phyloP scores from a whole-genome alignment of 306 rosid genomes.

The Lotus japonicus region DNA sequence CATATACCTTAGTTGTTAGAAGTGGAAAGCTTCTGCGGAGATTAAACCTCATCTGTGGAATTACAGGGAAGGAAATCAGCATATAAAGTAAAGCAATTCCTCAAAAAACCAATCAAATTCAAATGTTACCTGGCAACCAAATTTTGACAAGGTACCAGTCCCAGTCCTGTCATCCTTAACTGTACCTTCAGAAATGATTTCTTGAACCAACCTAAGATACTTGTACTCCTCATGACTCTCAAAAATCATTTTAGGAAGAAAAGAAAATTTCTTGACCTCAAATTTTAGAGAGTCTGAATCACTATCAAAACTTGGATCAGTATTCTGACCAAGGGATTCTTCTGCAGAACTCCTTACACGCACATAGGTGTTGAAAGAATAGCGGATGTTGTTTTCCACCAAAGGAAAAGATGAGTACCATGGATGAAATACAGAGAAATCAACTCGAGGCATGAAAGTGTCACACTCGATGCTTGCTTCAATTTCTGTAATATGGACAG shows the following conservation, averaged over 20 bases:
- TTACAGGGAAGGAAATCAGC: constrained; percentile 14
- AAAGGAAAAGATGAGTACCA: constrained; percentile 89
- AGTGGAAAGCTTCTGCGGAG: constrained; percentile 82
- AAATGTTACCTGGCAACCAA: constrained; percentile 81
- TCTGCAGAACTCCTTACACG: constrained; percentile 63
- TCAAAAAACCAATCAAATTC: constrained; percentile 12
- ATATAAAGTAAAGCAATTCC: constrained; percentile 14
- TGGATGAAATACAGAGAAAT: constrained; percentile 68
- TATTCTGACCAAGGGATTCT: constrained; percentile 39
- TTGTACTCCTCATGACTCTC: constrained; percentile 80
- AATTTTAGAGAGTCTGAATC: constrained; percentile 35
- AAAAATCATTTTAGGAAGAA: constrained; percentile 77
- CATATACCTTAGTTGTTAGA: constrained; percentile 87
- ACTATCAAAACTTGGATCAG: constrained; percentile 30
- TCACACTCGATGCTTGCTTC: constrained; percentile 74
- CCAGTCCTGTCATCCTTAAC: constrained; percentile 91
- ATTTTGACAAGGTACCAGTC: constrained; percentile 88
- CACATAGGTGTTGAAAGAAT: constrained; percentile 67
- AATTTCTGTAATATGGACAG: constrained; percentile 80
- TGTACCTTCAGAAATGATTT: constrained; percentile 72
- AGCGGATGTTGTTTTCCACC: constrained; percentile 64
- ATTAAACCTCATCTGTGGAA: constrained; percentile 77
- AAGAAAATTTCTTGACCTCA: constrained; percentile 68
- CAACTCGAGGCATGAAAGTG: constrained; percentile 67
- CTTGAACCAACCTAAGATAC: constrained; percentile 75